Base-by-base conservation (phyloP, 495 filamentous ascomycete species). In the Barbatosphaeria neglecta region DNA sequence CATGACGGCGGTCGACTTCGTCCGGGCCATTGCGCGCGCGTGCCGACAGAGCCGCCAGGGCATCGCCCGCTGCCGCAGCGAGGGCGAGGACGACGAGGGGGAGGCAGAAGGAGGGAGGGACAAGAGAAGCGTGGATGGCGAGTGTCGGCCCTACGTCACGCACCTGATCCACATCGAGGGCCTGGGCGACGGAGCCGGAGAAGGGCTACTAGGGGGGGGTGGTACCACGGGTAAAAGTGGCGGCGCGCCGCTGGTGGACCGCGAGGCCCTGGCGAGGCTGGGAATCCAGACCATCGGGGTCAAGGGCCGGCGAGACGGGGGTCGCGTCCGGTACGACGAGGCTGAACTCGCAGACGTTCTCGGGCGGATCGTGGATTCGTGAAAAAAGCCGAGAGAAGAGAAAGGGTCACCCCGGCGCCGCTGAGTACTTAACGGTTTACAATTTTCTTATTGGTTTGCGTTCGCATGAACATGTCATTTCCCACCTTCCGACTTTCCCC, bases 161-260 rank as follows among this genome's bases (percentile, higher is more conserved):
- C 88, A 96, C 62, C 60, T 97, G 9, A 66, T 97, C 9, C 83
- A 95, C 53, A 62, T 96, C 7, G 84, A 89, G 15, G 85, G 84
- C 0, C 31, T 35, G 13, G 31, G 27, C 2, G 27, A 8, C 9
- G 27, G 31, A 35, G 31, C 13, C 4, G 13, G 31, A 3, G 64
- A 73, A 3, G 83, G n/a, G n/a, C n/a, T n/a, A n/a, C n/a, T n/a
- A n/a, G n/a, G n/a, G n/a, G n/a, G n/a, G n/a, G n/a, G n/a, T n/a
- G n/a, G n/a, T n/a, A n/a, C n/a, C n/a, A n/a, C n/a, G n/a, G n/a
- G n/a, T n/a, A n/a, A n/a, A n/a, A n/a, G n/a, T n/a, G n/a, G n/a
- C n/a, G n/a, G 76, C 0, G 79, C 78, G 37, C 92, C 92, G 0
- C 57, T 49, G 10, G 84, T 95, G 3, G 80, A 95, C 53, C 76